Percentiles rank a stretch among this genome's conserved stretches.
Evolutionary conservation across 345 rosid genomes (phyloP).

Genomic region (Rhodamnia argentea): DNA sequence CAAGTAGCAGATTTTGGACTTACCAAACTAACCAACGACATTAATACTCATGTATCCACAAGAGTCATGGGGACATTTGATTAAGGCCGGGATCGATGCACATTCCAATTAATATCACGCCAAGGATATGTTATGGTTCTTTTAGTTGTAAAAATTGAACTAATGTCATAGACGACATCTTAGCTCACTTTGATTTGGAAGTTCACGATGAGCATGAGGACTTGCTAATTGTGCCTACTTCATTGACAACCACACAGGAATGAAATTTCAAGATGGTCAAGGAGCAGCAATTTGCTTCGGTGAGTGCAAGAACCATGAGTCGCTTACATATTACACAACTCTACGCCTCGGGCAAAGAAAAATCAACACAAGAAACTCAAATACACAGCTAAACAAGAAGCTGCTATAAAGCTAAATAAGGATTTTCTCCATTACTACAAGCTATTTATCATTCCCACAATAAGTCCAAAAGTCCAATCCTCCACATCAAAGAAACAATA

Average conservation of each 20-base stretch:
- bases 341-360: conserved; percentile 6
- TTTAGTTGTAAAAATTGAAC: neutral
- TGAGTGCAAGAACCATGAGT: conserved; percentile 47
- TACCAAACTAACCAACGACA: conserved; percentile 71
- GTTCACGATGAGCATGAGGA: neutral
- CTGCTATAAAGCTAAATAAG: neutral
- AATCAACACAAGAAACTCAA: neutral
- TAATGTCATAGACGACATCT: neutral
- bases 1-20: conserved; percentile 99
- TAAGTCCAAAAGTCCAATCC: neutral
- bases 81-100: too few relatives aligned
- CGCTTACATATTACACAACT: conserved; percentile 11
- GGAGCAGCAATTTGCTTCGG: conserved; percentile 48
- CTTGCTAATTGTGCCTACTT: neutral
- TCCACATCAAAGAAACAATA: neutral
- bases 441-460: neutral
- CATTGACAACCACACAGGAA: too few relatives aligned
- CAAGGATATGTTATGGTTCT: neutral
- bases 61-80: conserved; percentile 99
- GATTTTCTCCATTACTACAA: neutral
- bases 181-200: neutral
- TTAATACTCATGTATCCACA: conserved; percentile 92
- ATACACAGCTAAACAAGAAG: neutral
- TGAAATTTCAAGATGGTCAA: too few relatives aligned
- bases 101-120: neutral